Conservation (phyloP, 768 basidiomycete species). For the Xanthoconium purpureum region DNA sequence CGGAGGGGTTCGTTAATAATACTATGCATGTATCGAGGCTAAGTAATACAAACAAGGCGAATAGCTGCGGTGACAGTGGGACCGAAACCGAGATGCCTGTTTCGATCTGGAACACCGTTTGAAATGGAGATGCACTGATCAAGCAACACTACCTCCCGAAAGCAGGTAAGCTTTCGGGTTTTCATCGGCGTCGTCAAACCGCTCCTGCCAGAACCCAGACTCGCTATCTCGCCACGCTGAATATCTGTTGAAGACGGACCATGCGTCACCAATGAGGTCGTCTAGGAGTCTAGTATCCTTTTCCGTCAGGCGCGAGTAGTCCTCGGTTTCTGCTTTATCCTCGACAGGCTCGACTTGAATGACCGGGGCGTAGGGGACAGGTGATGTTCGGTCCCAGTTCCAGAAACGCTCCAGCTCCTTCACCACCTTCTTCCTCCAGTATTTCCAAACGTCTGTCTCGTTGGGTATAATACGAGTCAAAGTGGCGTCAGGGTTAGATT, state of each 20-base stretch:
- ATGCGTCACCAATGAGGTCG: conserved; percentile 20
- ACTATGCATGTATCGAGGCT: no score
- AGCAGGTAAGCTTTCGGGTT: not conserved
- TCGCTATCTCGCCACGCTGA: conserved; percentile 8
- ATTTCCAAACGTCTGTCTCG: conserved; percentile 25
- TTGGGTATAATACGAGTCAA: conserved; percentile 25
- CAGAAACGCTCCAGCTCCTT: conserved; percentile 16
- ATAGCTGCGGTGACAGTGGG: not conserved
- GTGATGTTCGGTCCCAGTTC: not conserved
- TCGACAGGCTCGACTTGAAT: conserved; percentile 11
- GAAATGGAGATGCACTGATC: not conserved
- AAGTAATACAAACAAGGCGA: no score
- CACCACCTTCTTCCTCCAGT: conserved; percentile 26
- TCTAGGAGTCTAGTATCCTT: conserved; percentile 10
- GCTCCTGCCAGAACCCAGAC: not conserved
- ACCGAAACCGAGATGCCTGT: not conserved
- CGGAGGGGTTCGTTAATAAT: no score
- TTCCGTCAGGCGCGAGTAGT: conserved; percentile 2
- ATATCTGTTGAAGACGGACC: conserved; percentile 21
- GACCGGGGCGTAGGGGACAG: conserved; percentile 6
- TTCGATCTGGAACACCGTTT: not conserved
- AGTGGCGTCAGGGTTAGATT: conserved; percentile 1
- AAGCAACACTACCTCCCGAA: conserved; percentile 3
- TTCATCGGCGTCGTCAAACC: not conserved
- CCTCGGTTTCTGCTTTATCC: conserved; percentile 6